Base-by-base conservation (phyloP, 805 yeast genomes). In the Zygoascus biomembranicola region DNA sequence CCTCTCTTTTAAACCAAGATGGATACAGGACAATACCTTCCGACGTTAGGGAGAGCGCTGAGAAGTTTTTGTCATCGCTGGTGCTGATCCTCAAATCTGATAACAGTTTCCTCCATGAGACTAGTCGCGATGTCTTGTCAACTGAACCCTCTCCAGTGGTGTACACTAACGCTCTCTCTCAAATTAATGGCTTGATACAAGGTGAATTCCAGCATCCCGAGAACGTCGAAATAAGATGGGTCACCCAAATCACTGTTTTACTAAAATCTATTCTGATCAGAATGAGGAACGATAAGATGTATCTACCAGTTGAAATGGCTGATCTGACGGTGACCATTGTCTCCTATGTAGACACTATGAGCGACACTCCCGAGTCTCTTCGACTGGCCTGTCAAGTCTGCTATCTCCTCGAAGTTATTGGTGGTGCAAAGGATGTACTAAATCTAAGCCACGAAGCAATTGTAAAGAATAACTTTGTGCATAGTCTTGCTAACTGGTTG, bases 71-170 rank as follows among this genome's bases (percentile, higher is more conserved):
- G 62, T 56, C 48, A 65, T 67, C 48, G 61, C 60, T 20, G 68
- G 68, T 37, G 67, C 77, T 45, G 56, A 65, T 20, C 63, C 61
- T 14, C 69, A 73, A 55, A 9, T 57, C 71, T 70, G 26, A 79
- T 75, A 61, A 69, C 78, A 54, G 75, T 5, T 48, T 79, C 5
- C 74, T 82, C 0, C 74, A 95, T 56, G 94, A 87, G 46, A 79
- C 81, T 43, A 78, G 87, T 1, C 80, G 84, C 56, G 95, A 87
- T 58, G 81, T 87, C 1, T 66, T 89, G 45, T 80, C 85, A 13
- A 69, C 76, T 32, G 90, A 85, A 54, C 67, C 83, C 83, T 85
- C 68, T 80, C 89, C 11, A 71, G 73, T 26, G 75, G 81, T 13
- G 77, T 77, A 63, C 75, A 73, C 51, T 61, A 74, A 55, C 31